Percentiles rank a stretch among this genome's conserved stretches.
Evolutionary conservation across 2,329 filamentous ascomycete genomes (phyloP).

Genomic region (Amylocarpus encephaloides): DNA sequence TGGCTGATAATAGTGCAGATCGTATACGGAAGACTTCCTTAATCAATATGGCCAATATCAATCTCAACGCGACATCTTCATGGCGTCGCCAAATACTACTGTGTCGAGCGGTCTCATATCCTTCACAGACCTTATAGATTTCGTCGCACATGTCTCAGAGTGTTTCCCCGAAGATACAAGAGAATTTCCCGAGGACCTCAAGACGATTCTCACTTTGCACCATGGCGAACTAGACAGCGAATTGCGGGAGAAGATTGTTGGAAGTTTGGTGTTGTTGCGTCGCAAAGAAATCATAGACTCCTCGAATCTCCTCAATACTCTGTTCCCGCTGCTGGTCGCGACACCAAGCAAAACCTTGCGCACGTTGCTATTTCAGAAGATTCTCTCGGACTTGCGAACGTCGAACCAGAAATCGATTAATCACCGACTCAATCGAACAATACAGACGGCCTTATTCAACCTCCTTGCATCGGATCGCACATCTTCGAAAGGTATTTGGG

Average conservation of each 20-base stretch:
- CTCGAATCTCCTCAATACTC: conserved; percentile 70
- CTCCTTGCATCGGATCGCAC: conserved; percentile 78
- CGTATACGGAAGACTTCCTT: conserved; percentile 83
- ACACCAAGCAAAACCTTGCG: conserved; percentile 88
- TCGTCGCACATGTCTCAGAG: conserved; percentile 88
- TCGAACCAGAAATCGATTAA: conserved; percentile 84
- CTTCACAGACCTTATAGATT: conserved; percentile 85
- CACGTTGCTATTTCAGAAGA: conserved; percentile 79
- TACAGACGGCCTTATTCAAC: conserved; percentile 91
- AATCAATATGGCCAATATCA: conserved; percentile 90
- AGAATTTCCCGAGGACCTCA: conserved; percentile 73
- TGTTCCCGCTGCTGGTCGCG: conserved; percentile 92
- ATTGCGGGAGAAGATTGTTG: conserved; percentile 88
- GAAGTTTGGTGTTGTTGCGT: conserved; percentile 76
- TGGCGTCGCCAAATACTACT: conserved; percentile 72
- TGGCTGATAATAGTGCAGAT: conserved; percentile 41
- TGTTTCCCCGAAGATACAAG: conserved; percentile 80
- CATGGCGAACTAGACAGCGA: conserved; percentile 79
- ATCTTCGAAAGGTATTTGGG: conserved; percentile 86
- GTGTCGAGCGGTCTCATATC: conserved; percentile 74
- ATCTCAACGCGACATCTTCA: conserved; percentile 84
- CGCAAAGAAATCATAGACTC: conserved; percentile 93
- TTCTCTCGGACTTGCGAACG: conserved; percentile 81
- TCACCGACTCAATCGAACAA: conserved; percentile 85
- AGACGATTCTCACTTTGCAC: conserved; percentile 72